Evolutionary conservation across 75 land plant genomes (phyloP), one percentile per base, ranked within the genome.

Genomic region (Chamaecyparis obtusa): DNA sequence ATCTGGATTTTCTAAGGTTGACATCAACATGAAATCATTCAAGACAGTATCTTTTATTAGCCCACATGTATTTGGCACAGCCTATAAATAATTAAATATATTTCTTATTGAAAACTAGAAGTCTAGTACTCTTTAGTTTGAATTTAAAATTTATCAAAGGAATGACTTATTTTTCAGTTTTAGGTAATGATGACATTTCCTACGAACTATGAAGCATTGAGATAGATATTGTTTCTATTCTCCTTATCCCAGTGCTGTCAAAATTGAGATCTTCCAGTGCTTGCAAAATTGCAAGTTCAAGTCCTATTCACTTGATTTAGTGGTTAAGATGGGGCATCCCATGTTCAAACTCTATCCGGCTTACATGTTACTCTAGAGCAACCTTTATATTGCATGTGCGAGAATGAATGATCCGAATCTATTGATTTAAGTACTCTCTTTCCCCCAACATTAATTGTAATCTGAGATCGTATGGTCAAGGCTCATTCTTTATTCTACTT

Each of bases 1-100:
- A 71, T 93, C 95, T 19, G 91, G 93, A 3, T 97, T 97, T 86
- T 88, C 94, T 77, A 41, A 44, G 49, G 78, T 94, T 14, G 87
- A 90, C 30, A 77, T 90, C 5, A 85, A 85, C 83, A 87, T 69
- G 35, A 88, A 90, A 41, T 88, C 32, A 33, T 64, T 95, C 24
- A 54, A 89, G 13, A 86, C 56, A 39, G 84, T 88, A 48, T 88
- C 93, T 13, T 24, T 94, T 0, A 30, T 93, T 9, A 86, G 88
- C 56, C 92, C 94, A 39, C 94, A 92, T 87, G 86, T 92, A 32
- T 85, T 90, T 36, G 94, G 94, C 15, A 84, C 83, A 69, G 94
- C 94, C 24, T 69, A 86, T 44, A 86, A 85, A 77, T 91, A 51
- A 51, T 51, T 64, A 27, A 24, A 64, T 27, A 64, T 64, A 64